These are phyloP conservation scores for Deuterostichococcus epilithicus DNA, from an alignment of 139 green algal species.

Conservation along the genomic window DNA sequence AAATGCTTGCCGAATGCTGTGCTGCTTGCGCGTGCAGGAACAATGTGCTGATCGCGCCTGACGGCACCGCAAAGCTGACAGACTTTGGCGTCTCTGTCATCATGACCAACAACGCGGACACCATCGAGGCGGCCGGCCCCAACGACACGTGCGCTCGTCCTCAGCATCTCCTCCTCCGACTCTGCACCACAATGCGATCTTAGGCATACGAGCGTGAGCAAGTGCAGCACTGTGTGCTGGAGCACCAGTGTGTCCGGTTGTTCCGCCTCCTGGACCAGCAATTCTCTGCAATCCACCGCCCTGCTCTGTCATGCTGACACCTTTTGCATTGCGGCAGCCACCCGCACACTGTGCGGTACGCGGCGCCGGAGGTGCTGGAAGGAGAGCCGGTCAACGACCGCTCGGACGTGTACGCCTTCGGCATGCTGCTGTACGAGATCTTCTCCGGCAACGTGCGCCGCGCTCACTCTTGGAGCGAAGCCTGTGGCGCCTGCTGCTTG, in stretches of 20 bases:
- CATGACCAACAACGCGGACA: neutral
- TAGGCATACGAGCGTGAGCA: no score
- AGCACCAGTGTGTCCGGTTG: no score
- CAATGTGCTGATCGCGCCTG: neutral
- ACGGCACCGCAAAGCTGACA: neutral
- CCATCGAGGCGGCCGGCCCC: neutral
- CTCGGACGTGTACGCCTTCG: neutral
- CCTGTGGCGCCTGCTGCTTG: no score
- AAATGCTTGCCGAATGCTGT: no score
- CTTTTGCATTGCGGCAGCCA: neutral
- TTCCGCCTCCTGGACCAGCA: no score
- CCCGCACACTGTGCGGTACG: neutral
- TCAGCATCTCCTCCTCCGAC: no score
- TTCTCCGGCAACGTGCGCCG: neutral
- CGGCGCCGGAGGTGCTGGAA: neutral
- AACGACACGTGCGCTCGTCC: neutral
- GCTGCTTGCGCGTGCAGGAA: neutral
- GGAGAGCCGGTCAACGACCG: neutral
- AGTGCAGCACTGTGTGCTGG: no score
- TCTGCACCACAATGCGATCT: no score
- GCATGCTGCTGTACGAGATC: conserved; percentile 1
- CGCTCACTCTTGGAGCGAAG: no score
- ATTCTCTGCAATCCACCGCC: no score
- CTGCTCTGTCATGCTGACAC: no score
- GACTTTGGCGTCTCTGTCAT: neutral